phyloP scores from a whole-genome alignment of 139 green algal genomes.

The Dunaliella primolecta region DNA sequence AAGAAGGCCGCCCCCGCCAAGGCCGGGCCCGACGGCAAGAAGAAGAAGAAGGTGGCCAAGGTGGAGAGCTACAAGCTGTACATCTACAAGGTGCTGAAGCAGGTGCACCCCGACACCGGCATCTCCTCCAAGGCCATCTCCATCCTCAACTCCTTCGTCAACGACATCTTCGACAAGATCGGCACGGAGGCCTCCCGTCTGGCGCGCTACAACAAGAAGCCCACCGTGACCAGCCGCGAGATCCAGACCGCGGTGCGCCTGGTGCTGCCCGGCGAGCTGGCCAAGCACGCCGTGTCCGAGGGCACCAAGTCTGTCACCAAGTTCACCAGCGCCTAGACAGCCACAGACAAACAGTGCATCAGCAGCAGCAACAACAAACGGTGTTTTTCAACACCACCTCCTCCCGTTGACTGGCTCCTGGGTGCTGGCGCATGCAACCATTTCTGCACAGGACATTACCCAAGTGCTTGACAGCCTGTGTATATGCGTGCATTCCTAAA shows the following conservation, averaged over 20 bases:
- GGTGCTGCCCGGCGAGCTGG: conserved; percentile 80
- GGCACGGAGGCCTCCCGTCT: too few relatives aligned
- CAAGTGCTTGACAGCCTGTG: not conserved
- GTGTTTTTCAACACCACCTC: not conserved
- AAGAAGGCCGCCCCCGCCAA: conserved; percentile 22
- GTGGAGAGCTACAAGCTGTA: conserved; percentile 92
- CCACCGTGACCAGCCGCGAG: too few relatives aligned
- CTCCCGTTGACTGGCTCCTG: not conserved
- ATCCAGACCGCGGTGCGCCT: conserved; percentile 44
- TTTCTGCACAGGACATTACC: not conserved
- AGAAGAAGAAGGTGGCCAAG: conserved; percentile 47
- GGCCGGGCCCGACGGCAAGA: conserved; percentile 12
- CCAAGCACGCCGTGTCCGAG: conserved; percentile 78
- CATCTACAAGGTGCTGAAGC: conserved; percentile 87
- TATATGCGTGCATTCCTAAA: not conserved
- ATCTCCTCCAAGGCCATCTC: conserved; percentile 93
- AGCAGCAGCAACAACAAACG: not conserved
- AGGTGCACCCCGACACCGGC: conserved; percentile 91
- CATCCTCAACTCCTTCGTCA: conserved; percentile 80
- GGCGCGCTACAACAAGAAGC: too few relatives aligned
- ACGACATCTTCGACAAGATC: too few relatives aligned
- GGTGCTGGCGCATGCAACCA: not conserved
- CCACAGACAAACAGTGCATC: not conserved
- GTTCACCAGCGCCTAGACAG: conserved; percentile 46
- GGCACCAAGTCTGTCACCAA: conserved; percentile 70